These are phyloP conservation scores for Podaxis pistillaris DNA, from an alignment of 768 basidiomycete species.

Conservation along the genomic window DNA sequence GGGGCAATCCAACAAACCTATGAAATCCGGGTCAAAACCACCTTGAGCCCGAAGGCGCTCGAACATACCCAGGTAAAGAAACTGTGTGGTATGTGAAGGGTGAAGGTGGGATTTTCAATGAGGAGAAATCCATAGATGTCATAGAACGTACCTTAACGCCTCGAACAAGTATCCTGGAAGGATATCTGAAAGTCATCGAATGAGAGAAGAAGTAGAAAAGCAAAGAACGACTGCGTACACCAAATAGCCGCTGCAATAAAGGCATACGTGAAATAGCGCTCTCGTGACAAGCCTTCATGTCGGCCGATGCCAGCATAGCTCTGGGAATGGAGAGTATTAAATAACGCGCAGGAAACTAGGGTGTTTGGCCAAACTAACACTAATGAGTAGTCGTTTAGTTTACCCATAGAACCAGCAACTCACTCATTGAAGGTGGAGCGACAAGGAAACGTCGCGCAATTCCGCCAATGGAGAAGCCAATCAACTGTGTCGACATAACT, in stretches of 20 bases:
- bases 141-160: constrained; percentile 43
- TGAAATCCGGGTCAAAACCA: constrained; percentile 20
- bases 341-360: constrained; percentile 66
- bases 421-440: constrained; percentile 63
- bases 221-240: constrained; percentile 32
- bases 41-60: neutral
- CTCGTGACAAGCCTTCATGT: constrained; percentile 53
- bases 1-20: constrained; percentile 69
- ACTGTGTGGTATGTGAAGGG: constrained; percentile 22
- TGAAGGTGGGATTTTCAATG: neutral
- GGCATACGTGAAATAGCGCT: constrained; percentile 56
- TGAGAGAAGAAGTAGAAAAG: neutral
- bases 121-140: neutral
- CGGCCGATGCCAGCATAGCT: constrained; percentile 53
- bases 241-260: constrained; percentile 46
- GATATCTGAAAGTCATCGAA: constrained; percentile 36
- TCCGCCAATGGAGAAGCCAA: constrained; percentile 59
- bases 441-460: constrained; percentile 64
- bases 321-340: constrained; percentile 72
- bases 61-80: constrained; percentile 47
- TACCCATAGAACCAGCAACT: constrained; percentile 12
- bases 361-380: constrained; percentile 70
- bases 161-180: constrained; percentile 65
- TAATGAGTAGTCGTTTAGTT: constrained; percentile 5
- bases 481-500: constrained; percentile 70